These are phyloP conservation scores for Fraxinus baroniana DNA, from an alignment of 305 asterid genomes.

Conservation along the genomic window DNA sequence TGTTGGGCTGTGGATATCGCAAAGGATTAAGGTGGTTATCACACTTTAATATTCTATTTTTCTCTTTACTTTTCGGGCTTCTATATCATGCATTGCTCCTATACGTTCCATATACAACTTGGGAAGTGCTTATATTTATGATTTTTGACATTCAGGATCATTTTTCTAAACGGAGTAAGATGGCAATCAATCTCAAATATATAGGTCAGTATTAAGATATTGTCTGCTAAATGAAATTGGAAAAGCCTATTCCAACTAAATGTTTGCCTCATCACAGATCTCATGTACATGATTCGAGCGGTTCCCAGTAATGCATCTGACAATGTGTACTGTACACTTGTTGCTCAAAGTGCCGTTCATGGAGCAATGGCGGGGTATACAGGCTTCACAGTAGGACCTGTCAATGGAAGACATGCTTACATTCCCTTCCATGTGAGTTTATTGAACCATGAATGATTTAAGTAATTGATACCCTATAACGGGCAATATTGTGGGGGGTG, in stretches of 20 bases:
- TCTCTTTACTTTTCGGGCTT: not conserved
- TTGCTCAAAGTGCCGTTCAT: conserved; percentile 84
- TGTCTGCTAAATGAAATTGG: not conserved
- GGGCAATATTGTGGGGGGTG: not conserved
- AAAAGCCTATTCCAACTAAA: not conserved
- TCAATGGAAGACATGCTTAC: conserved; percentile 62
- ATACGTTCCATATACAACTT: not conserved
- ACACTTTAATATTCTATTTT: not conserved
- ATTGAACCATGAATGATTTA: not conserved
- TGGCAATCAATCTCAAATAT: conserved; percentile 62
- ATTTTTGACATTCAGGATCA: conserved; percentile 46
- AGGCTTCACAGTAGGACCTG: conserved; percentile 74
- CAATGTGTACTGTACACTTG: conserved; percentile 82
- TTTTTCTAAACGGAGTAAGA: conserved; percentile 60
- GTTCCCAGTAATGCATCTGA: conserved; percentile 82
- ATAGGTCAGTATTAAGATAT: conserved; percentile 46
- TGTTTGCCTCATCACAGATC: conserved; percentile 44
- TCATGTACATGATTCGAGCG: conserved; percentile 86
- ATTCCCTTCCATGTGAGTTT: conserved; percentile 73
- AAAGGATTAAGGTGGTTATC: conserved; percentile 54
- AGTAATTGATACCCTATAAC: not conserved
- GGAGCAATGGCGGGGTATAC: conserved; percentile 98
- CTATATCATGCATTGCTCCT: not conserved
- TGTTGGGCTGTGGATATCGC: conserved; percentile 77
- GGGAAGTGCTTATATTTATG: not conserved